Base-by-base conservation (phyloP, 805 yeast species). In the Nakazawaea ambrosiae region DNA sequence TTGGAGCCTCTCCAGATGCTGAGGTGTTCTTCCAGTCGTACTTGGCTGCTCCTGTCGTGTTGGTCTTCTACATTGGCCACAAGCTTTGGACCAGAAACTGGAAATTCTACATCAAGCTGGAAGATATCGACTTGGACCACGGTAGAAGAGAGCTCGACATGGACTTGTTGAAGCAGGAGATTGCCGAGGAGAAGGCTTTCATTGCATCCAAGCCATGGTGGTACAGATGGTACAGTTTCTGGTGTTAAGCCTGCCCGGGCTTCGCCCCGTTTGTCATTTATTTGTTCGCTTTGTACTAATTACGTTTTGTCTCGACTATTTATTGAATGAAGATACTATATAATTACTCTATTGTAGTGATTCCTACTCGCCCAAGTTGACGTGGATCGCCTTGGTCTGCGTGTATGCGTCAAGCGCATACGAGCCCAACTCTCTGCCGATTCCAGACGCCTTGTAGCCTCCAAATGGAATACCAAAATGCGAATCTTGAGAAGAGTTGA, bases 321-420 rank as follows among this genome's bases (percentile, higher is more conserved):
- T n/a, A n/a, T n/a, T n/a, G n/a, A n/a, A n/a, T n/a, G n/a, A n/a
- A n/a, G n/a, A n/a, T n/a, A n/a, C n/a, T n/a, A n/a, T n/a, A n/a
- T n/a, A n/a, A n/a, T n/a, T n/a, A n/a, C n/a, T n/a, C n/a, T n/a
- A n/a, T n/a, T n/a, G n/a, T n/a, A n/a, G n/a, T n/a, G n/a, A n/a
- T n/a, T n/a, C n/a, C 16, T 31, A 31, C 26, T 20, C 35, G 8
- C 75, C 74, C 46, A 70, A 54, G 53, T 73, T 73, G 39, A 66
- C 66, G 46, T 67, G 76, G 35, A 85, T 73, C 36, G 90, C 78
- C 66, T 84, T 85, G 37, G 73, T 68, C 61, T 81, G 86, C 10
- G 89, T 78, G 61, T 83, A 84, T 55, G 71, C 68, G 29, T 65
- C 63, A 39, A 78, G 55, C n/a, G 83, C 84, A 48, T 77, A 74